Conservation (phyloP, 2,329 filamentous ascomycete species). For the Apiospora malaysiana region DNA sequence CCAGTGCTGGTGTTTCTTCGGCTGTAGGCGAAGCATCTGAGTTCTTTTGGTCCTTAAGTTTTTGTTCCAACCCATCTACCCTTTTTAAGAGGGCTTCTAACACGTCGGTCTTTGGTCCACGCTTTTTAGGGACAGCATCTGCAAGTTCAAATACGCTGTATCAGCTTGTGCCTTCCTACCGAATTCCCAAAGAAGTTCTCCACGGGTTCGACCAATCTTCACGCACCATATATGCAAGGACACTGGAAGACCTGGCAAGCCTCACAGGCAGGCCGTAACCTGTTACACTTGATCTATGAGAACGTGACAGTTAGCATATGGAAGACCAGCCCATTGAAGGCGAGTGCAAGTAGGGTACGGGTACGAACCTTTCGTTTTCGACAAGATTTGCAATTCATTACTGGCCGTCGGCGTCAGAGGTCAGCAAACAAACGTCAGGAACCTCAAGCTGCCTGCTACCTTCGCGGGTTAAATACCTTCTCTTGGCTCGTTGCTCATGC, state of each 20-base stretch:
- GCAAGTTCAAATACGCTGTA: constrained; percentile 22
- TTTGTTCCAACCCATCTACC: constrained; percentile 83
- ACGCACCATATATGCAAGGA: constrained; percentile 83
- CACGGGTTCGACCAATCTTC: not conserved
- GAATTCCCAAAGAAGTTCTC: not conserved
- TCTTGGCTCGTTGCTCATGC: constrained; percentile 71
- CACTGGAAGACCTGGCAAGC: constrained; percentile 90
- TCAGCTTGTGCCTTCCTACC: not conserved
- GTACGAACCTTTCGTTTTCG: constrained; percentile 81
- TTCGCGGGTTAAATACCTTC: constrained; percentile 16
- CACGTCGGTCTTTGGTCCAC: constrained; percentile 89
- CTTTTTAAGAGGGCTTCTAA: constrained; percentile 83
- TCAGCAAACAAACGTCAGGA: not conserved
- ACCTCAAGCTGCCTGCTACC: not conserved
- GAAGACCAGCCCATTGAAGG: constrained; percentile 19
- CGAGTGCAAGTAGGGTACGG: constrained; percentile 9
- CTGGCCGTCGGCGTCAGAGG: not conserved
- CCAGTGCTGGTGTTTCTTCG: constrained; percentile 36
- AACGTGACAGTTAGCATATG: constrained; percentile 31
- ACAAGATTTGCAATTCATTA: constrained; percentile 94
- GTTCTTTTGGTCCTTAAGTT: constrained; percentile 72
- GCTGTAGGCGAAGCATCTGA: constrained; percentile 47
- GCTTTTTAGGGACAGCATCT: constrained; percentile 90
- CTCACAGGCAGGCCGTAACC: constrained; percentile 82
- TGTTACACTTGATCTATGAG: constrained; percentile 86